Evolutionary conservation across 108 stramenopile genomes (phyloP), one percentile per base, ranked within the genome.

Genomic region (Bacterosira constricta): DNA sequence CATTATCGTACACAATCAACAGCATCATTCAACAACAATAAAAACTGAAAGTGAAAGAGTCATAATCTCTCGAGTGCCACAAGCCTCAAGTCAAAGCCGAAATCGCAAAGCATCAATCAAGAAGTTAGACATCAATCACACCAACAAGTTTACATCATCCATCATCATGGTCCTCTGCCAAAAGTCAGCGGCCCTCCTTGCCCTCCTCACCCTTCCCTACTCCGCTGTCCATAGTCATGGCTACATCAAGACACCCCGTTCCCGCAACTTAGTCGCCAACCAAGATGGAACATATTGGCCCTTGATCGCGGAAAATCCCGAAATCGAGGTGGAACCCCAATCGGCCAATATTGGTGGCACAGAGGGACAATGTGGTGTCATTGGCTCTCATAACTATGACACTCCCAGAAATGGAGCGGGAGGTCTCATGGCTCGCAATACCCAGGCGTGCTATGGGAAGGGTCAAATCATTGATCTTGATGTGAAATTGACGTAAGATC

Each of bases 381-480:
- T 50, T 2, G 20, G 13, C 12, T 31, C 21, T 12, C 67, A 46
- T 10, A 82, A 83, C 39, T 86, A 86, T 41, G 81, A 84, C 44
- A 4, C 17, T 6, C 80, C 79, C 37, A 23, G 29, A n/a, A 84
- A 84, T 31, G 58, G 29, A 1, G 3, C 50, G 1, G 81, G 77
- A 17, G 20, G 53, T 6, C 55, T 56, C 32, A 79, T 87, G 62
- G 45, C 84, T 4, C 61, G 56, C 25, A 56, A 49, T 10, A 49
- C 71, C 0, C 78, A 85, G 27, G 73, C 57, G 9, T 66, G 42
- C 17, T 86, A 81, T 37, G n/a, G 18, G 3, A 27, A 46, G n/a
- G 80, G 80, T 4, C 53, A 68, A n/a, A 60, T 61, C 1, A 81
- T 86, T 39, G 59, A 66, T 17, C 21, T 86, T 3, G 66, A 72